phyloP scores from a whole-genome alignment of 371 early-diverging fungal species.

The Nosema bombycis region DNA sequence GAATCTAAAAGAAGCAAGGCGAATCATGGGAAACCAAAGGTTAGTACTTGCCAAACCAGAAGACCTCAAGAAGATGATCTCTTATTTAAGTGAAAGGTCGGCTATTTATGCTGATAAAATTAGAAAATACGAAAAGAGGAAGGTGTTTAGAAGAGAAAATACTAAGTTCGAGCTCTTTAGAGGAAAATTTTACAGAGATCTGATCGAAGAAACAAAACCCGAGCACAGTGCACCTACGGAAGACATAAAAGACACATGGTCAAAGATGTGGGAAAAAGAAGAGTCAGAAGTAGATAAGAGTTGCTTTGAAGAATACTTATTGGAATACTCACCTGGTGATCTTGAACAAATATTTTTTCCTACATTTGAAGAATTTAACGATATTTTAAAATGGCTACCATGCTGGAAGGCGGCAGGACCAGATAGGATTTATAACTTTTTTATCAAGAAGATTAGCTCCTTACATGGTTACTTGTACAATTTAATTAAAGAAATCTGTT shows the following conservation, averaged over 20 bases:
- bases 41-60: neutral
- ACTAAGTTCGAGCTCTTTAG: slow-evolving; percentile 1
- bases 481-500: neutral
- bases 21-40: neutral
- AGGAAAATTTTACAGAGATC: neutral
- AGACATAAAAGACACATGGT: neutral
- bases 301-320: neutral
- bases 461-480: neutral
- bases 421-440: neutral
- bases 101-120: neutral
- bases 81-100: neutral
- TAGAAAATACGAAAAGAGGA: neutral
- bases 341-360: neutral
- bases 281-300: neutral
- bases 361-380: neutral
- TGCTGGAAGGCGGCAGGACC: neutral
- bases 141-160: neutral
- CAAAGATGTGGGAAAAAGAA: neutral
- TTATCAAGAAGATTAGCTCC: neutral
- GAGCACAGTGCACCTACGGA: neutral
- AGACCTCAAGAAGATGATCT: slow-evolving; percentile 7
- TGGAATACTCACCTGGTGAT: neutral
- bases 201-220: neutral
- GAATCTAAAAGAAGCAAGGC: neutral
- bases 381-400: neutral